phyloP scores from a whole-genome alignment of 2,329 filamentous ascomycete species.

The Diaporthe velutina region DNA sequence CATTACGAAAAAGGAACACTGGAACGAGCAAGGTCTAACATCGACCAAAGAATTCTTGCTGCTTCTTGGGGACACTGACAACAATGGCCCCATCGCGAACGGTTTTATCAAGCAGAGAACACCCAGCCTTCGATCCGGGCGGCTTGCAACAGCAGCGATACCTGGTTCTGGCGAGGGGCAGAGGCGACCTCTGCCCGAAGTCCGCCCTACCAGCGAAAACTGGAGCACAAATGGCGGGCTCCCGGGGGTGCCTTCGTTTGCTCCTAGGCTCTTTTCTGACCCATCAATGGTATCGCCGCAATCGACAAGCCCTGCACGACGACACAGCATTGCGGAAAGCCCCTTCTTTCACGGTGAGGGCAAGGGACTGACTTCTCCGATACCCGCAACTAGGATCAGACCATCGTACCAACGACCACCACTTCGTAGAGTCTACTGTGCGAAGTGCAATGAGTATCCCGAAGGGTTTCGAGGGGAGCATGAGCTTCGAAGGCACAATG shows the following conservation, averaged over 20 bases:
- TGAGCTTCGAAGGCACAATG: conserved; percentile 79
- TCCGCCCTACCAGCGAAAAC: conserved; percentile 53
- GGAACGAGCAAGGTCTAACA: conserved; percentile 59
- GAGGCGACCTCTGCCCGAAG: conserved; percentile 55
- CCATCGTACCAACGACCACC: conserved; percentile 66
- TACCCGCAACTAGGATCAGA: conserved; percentile 53
- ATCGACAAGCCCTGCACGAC: conserved; percentile 46
- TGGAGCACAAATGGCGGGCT: conserved; percentile 49
- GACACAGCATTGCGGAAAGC: conserved; percentile 62
- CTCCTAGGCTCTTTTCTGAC: conserved; percentile 46
- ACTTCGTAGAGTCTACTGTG: conserved; percentile 81
- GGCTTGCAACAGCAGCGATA: conserved; percentile 51
- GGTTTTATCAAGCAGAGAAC: conserved; percentile 57
- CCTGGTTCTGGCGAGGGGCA: conserved; percentile 49
- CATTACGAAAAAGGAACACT: conserved; percentile 61
- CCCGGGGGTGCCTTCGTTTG: conserved; percentile 47
- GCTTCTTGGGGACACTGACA: conserved; percentile 59
- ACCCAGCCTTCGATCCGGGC: conserved; percentile 46
- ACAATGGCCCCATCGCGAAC: conserved; percentile 53
- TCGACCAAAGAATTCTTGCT: conserved; percentile 65
- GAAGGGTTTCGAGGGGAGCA: conserved; percentile 93
- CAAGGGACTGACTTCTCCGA: conserved; percentile 58
- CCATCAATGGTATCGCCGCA: conserved; percentile 49
- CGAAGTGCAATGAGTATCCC: conserved; percentile 83
- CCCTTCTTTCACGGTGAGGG: conserved; percentile 56